A percentile compares a stretch with the other conserved stretches of the same genome.
phyloP scores from a whole-genome alignment of 331 rosid genomes.

The Phaseolus coccineus region DNA sequence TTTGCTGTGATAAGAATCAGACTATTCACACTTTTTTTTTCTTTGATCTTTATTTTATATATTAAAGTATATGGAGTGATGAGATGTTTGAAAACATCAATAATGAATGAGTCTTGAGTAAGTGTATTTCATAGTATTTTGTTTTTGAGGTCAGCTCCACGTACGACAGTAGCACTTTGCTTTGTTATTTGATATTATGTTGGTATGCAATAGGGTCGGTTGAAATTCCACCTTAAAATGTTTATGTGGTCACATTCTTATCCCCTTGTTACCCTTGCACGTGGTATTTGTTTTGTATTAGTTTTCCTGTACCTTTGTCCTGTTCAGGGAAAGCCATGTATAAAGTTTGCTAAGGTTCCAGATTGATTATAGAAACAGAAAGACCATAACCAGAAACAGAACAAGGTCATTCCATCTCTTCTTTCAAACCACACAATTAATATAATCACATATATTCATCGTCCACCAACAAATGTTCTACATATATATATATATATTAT shows the following conservation, averaged over 20 bases:
- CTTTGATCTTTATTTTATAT: background rate
- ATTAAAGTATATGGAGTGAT: background rate
- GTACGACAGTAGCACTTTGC: background rate
- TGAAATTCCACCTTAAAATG: constrained; percentile 35
- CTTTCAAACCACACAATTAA: background rate
- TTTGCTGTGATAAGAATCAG: constrained; percentile 6
- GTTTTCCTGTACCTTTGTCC: background rate
- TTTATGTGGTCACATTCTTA: constrained; percentile 32
- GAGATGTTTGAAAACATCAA: background rate
- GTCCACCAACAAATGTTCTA: constrained; percentile 9
- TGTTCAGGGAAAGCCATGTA: background rate
- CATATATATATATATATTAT: background rate
- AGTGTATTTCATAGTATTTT: background rate
- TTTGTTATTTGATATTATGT: constrained; percentile 12
- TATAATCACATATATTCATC: constrained; percentile 31
- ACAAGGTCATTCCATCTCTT: constrained; percentile 1
- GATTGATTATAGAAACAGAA: constrained; percentile 4
- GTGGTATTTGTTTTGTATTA: background rate
- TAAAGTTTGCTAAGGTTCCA: background rate
- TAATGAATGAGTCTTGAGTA: too few species aligned
- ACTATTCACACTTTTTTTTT: background rate
- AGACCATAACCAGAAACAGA: background rate
- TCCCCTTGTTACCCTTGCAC: constrained; percentile 14
- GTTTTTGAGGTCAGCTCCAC: constrained; percentile 39
- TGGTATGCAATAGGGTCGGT: constrained; percentile 33